Percentiles rank a stretch among this genome's conserved stretches.
These are phyloP conservation scores for Pyrenula aspistea DNA, from an alignment of 495 filamentous ascomycete genomes.

Conservation along the genomic window DNA sequence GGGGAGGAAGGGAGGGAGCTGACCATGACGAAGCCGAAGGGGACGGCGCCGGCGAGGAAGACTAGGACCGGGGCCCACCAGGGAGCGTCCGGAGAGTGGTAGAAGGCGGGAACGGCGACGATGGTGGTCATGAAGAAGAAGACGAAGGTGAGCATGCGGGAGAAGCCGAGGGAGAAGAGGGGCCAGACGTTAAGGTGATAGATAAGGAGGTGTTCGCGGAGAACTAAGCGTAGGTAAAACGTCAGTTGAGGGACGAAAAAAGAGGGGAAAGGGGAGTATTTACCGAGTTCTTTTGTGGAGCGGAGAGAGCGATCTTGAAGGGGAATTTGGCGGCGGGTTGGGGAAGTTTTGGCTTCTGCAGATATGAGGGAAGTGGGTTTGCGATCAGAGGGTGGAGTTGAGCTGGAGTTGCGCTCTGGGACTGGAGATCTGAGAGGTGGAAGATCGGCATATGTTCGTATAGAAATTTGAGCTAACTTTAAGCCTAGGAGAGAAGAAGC, in stretches of 20 bases:
- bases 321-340: not conserved
- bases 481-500: not conserved
- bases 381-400: no score
- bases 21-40: constrained; percentile 44
- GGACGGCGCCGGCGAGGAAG: constrained; percentile 56
- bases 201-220: constrained; percentile 52
- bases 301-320: not conserved
- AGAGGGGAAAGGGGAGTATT: not conserved
- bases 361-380: no score
- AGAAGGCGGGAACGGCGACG: constrained; percentile 47
- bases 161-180: constrained; percentile 50
- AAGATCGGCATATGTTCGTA: no score
- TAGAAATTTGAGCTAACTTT: no score
- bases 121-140: constrained; percentile 51
- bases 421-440: no score
- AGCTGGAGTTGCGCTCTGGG: no score
- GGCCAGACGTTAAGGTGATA: constrained; percentile 60
- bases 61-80: constrained; percentile 50
- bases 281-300: not conserved
- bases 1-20: constrained; percentile 42
- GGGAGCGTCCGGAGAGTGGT: constrained; percentile 31
- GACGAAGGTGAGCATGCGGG: constrained; percentile 63
- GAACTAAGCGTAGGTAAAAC: constrained; percentile 11
- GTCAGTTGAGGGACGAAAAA: not conserved
- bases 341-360: not conserved